Percentiles rank a stretch among this genome's conserved stretches.
Conservation (phyloP, 2,329 filamentous ascomycete genomes). For the Beauveria asiatica region DNA sequence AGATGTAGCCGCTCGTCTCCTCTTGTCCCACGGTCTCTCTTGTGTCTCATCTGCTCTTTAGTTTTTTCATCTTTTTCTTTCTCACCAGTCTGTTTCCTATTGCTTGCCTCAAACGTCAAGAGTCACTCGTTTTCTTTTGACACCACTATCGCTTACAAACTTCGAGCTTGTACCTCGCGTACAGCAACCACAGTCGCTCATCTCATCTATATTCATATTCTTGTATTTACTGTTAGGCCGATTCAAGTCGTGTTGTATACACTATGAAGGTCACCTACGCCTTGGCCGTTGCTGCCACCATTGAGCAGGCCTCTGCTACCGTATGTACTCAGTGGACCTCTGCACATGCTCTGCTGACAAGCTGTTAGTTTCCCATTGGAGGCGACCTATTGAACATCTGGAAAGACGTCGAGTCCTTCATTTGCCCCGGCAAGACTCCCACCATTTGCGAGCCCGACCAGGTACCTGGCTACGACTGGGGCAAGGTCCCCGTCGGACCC, state of each 20-base stretch:
- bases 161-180: background rate
- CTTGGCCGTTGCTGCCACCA: constrained; percentile 42
- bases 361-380: constrained; percentile 11
- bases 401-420: constrained; percentile 41
- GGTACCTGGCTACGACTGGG: constrained; percentile 63
- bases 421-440: constrained; percentile 61
- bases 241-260: constrained; percentile 12
- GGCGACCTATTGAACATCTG: constrained; percentile 15
- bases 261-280: constrained; percentile 45
- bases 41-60: constrained; percentile 9
- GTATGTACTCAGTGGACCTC: constrained; percentile 20
- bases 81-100: constrained; percentile 5
- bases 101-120: constrained; percentile 28
- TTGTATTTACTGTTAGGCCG: constrained; percentile 8
- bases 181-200: constrained; percentile 3
- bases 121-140: constrained; percentile 52
- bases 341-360: constrained; percentile 8
- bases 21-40: background rate
- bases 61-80: constrained; percentile 2
- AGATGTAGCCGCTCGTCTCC: constrained; percentile 7
- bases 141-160: constrained; percentile 19
- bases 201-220: constrained; percentile 15
- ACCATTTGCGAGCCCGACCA: constrained; percentile 71
- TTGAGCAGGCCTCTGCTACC: constrained; percentile 41
- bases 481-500: constrained; percentile 48